phyloP scores from a whole-genome alignment of 768 basidiomycete species.

The Obba rivulosa region DNA sequence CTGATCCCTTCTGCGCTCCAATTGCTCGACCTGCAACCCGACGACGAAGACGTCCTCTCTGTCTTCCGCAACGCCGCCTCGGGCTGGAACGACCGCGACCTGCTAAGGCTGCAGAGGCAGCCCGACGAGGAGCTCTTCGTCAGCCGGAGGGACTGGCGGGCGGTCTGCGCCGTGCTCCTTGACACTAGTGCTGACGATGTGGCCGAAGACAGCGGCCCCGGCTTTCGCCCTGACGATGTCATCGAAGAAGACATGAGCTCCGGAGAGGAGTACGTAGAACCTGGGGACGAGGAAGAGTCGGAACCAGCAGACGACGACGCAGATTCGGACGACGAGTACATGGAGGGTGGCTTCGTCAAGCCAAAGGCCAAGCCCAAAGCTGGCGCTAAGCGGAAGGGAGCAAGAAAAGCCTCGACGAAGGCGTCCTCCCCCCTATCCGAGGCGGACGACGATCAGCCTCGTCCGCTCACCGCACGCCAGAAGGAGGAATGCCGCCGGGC shows the following conservation, averaged over 20 bases:
- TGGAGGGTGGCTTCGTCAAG: conserved; percentile 16
- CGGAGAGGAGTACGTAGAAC: conserved; percentile 27
- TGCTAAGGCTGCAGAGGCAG: neutral
- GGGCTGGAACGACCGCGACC: conserved; percentile 50
- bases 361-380: conserved; percentile 6
- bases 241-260: conserved; percentile 19
- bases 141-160: conserved; percentile 68
- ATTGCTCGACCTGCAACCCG: conserved; percentile 51
- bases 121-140: conserved; percentile 33
- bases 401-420: neutral
- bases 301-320: conserved; percentile 3
- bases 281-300: conserved; percentile 6
- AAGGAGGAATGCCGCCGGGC: conserved; percentile 47
- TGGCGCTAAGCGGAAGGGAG: neutral
- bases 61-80: conserved; percentile 74
- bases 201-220: conserved; percentile 22
- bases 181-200: conserved; percentile 24
- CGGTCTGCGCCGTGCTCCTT: conserved; percentile 73
- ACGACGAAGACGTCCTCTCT: conserved; percentile 62
- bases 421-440: neutral
- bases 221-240: conserved; percentile 18
- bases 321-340: conserved; percentile 27
- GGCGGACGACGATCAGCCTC: neutral
- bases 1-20: conserved; percentile 58
- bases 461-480: conserved; percentile 46